phyloP scores from a whole-genome alignment of 345 rosid species.

The Arabidopsis suecica region DNA sequence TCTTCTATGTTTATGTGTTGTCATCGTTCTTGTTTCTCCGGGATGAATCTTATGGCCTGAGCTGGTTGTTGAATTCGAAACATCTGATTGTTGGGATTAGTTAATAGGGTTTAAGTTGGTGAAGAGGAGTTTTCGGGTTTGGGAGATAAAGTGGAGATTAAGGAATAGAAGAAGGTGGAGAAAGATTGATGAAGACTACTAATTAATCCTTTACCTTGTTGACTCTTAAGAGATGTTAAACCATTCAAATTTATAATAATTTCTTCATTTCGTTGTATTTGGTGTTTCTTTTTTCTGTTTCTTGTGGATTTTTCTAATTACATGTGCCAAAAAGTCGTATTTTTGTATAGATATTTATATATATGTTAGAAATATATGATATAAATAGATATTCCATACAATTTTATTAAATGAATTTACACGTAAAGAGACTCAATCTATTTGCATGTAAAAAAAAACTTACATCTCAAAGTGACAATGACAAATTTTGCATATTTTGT shows the following conservation, averaged over 20 bases:
- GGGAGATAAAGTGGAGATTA: slow-evolving; percentile 55
- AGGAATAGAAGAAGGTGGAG: slow-evolving; percentile 46
- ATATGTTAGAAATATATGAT: too few species aligned
- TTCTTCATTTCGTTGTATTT: not conserved
- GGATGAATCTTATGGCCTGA: slow-evolving; percentile 48
- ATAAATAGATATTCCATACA: not conserved
- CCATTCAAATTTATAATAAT: not conserved
- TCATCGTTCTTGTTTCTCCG: slow-evolving; percentile 52
- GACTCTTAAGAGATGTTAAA: slow-evolving; percentile 3
- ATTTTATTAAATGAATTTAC: not conserved
- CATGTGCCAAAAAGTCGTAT: not conserved
- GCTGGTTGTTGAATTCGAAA: slow-evolving; percentile 11
- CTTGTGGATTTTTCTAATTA: not conserved
- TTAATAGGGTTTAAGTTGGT: slow-evolving; percentile 39
- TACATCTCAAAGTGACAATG: not conserved
- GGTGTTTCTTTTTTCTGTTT: not conserved
- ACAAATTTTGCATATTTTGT: not conserved
- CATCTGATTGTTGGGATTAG: slow-evolving; percentile 30
- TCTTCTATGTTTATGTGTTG: slow-evolving; percentile 48
- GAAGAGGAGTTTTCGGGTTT: slow-evolving; percentile 56
- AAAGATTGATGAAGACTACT: slow-evolving; percentile 42
- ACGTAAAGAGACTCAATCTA: not conserved
- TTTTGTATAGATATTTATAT: not conserved
- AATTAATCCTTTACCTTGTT: not conserved
- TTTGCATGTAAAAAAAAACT: not conserved